Percentiles rank a stretch among this genome's conserved stretches.
Evolutionary conservation across 2,329 filamentous ascomycete species (phyloP).

Genomic region (Aspergillus sp.): DNA sequence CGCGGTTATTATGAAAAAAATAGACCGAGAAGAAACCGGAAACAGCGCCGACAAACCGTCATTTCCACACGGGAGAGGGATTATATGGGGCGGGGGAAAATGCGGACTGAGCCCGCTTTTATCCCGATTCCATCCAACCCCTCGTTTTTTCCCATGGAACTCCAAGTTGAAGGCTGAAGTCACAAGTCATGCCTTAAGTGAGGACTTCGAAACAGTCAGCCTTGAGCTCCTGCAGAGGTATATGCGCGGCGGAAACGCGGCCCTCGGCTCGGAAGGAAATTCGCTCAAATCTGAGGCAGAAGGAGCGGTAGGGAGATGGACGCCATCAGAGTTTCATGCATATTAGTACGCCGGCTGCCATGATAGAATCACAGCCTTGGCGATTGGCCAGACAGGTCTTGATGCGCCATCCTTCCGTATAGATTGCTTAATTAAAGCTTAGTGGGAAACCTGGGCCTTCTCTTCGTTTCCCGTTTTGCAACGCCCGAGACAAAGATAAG

Average conservation of each 20-base stretch:
- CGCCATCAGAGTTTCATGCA: background rate
- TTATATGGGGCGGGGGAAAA: background rate
- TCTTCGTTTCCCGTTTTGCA: background rate
- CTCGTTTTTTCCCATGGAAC: background rate
- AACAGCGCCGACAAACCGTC: background rate
- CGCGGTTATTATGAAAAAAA: background rate
- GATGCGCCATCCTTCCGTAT: constrained; percentile 19
- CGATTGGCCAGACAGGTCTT: constrained; percentile 17
- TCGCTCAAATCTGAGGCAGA: background rate
- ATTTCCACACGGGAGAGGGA: background rate
- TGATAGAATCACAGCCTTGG: constrained; percentile 7
- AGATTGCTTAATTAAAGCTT: constrained; percentile 30
- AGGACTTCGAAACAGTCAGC: background rate
- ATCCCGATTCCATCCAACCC: background rate
- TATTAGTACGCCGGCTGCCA: constrained; percentile 3
- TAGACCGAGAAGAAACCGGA: background rate
- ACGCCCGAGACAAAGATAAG: background rate
- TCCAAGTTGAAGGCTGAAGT: background rate
- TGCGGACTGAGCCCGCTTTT: background rate
- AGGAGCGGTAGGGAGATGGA: background rate
- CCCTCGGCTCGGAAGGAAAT: background rate
- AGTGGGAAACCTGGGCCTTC: constrained; percentile 1
- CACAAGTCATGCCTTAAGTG: background rate
- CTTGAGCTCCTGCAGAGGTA: background rate
- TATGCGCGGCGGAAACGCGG: background rate